Evolutionary conservation across 2,329 filamentous ascomycete genomes (phyloP), one percentile per base, ranked within the genome.

Genomic region (Colletotrichum musae): DNA sequence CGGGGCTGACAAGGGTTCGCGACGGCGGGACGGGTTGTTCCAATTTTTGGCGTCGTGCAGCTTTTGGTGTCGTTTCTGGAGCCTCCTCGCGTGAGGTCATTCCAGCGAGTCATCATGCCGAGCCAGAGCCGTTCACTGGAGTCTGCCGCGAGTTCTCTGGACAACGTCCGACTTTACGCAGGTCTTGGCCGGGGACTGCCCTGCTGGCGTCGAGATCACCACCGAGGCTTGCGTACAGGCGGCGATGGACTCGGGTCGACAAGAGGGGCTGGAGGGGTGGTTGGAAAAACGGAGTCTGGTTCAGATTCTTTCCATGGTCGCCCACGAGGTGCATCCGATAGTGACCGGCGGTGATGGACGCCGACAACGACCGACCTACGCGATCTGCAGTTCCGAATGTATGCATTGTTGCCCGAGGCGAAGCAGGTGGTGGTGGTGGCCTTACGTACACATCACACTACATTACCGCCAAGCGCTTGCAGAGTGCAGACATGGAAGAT

Each of bases 231-330:
- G 54, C 66, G 54, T 48, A 50, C 45, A 41, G 48, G 28, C 54
- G 15, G 45, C 47, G 36, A 52, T 16, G 12, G 48, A 12, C 32
- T 18, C 36, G 32, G 21, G 52, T 18, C 52, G 13, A 15, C 24
- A 28, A 64, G 66, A 64, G 66, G 62, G 62, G 66, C 45, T 61
- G 50, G 62, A 61, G 67, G 61, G 62, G 67, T 67, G 62, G 51
- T 45, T 69, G 62, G 45, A 57, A 64, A 69, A 69, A 51, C 67
- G 67, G 67, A 67, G 67, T 61, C 51, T 12, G 16, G 62, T 45
- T 56, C 62, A 69, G 67, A 69, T 69, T 69, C 67, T 69, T 69
- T 69, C 56, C 43, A 54, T 58, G 67, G 67, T 69, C 62, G 51
- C 67, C 51, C 24, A 69, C 67, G 67, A 69, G 32, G 26, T 69